Evolutionary conservation across 2,329 filamentous ascomycete species (phyloP).

Genomic region (Fusarium phyllophilum): DNA sequence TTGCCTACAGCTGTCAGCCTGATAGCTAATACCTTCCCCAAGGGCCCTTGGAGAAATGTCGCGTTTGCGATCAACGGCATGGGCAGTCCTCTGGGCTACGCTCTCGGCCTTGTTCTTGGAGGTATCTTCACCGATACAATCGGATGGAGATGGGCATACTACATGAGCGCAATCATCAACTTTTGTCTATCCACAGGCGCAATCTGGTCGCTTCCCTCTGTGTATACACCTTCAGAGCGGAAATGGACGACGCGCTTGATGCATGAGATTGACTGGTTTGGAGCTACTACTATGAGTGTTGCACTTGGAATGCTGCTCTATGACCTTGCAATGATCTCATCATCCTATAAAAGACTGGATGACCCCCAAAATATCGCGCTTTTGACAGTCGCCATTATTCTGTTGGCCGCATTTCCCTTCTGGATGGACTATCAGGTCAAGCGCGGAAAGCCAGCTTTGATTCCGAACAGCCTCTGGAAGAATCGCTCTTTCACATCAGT

Average conservation of each 20-base stretch:
- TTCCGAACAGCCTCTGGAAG: constrained; percentile 69
- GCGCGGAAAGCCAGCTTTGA: constrained; percentile 61
- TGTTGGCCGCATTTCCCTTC: constrained; percentile 61
- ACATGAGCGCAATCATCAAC: constrained; percentile 51
- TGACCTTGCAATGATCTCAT: constrained; percentile 58
- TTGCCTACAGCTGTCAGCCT: constrained; percentile 51
- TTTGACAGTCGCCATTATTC: constrained; percentile 53
- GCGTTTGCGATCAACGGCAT: constrained; percentile 58
- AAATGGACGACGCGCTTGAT: constrained; percentile 43
- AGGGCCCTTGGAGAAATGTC: constrained; percentile 51
- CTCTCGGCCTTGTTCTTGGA: constrained; percentile 60
- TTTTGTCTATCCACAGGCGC: constrained; percentile 49
- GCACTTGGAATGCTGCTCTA: constrained; percentile 62
- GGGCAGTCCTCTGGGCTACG: constrained; percentile 58
- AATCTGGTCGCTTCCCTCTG: constrained; percentile 50
- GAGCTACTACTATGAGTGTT: constrained; percentile 56
- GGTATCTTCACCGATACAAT: constrained; percentile 59
- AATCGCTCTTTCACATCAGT: constrained; percentile 65
- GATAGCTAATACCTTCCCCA: constrained; percentile 51
- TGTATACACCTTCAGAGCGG: constrained; percentile 36
- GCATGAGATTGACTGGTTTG: constrained; percentile 64
- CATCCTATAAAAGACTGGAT: constrained; percentile 51
- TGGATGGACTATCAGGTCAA: constrained; percentile 65
- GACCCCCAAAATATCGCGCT: constrained; percentile 55
- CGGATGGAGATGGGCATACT: constrained; percentile 60